Evolutionary conservation across 495 filamentous ascomycete species (phyloP), one percentile per base, ranked within the genome.

Genomic region (Evernia prunastri): DNA sequence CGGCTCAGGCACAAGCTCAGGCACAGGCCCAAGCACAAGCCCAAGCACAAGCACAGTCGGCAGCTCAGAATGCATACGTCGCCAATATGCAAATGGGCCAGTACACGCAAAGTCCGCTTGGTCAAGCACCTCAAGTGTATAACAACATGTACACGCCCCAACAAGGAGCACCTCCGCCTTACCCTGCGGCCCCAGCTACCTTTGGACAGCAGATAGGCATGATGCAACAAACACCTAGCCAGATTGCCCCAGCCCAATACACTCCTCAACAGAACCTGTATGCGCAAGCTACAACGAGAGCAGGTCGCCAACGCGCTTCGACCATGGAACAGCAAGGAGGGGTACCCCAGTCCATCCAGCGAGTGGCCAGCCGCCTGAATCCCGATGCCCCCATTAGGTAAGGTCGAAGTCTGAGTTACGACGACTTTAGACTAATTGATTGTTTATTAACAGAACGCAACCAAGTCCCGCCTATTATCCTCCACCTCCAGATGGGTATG

Each of bases 381-480:
- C 95, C 95, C 8, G 97, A 84, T 63, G 90, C 92, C 40, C 95
- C 95, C 0, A 97, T 99, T 70, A 82, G 95, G 53, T 74, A 96
- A 45, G n/a, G n/a, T n/a, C n/a, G n/a, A n/a, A n/a, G n/a, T n/a
- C n/a, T n/a, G n/a, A n/a, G n/a, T n/a, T n/a, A n/a, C n/a, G n/a
- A n/a, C n/a, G n/a, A n/a, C n/a, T n/a, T n/a, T n/a, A n/a, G n/a
- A n/a, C n/a, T n/a, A n/a, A n/a, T n/a, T n/a, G n/a, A n/a, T n/a
- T n/a, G n/a, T n/a, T n/a, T n/a, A n/a, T n/a, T n/a, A n/a, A n/a
- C n/a, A n/a, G n/a, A n/a, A n/a, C n/a, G n/a, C 95, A 99, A 72
- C 95, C 95, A 9, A 96, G 91, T 64, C 95, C 95, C 3, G 95
- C 95, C 11, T 99, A 99, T 74, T 97, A 97, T 68, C 95, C 94